phyloP scores from a whole-genome alignment of 768 basidiomycete genomes.

The Udeniomyces megalosporus region DNA sequence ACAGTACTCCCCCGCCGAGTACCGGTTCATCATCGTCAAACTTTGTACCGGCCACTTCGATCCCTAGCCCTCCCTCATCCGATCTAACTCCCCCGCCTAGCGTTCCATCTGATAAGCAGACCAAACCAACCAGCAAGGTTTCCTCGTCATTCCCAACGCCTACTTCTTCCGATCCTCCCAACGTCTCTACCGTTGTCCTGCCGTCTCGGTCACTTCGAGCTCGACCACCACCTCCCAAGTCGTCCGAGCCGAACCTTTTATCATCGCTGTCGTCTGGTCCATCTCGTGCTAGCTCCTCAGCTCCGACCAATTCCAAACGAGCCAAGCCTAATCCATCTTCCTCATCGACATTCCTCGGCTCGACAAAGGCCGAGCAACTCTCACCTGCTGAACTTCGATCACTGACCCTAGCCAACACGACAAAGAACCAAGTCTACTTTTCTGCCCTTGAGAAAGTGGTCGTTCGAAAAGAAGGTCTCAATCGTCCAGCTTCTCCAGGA shows the following conservation, averaged over 20 bases:
- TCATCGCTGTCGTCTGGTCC: neutral
- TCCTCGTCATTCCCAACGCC: too few relatives aligned
- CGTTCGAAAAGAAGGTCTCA: conserved; percentile 22
- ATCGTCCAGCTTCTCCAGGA: conserved; percentile 25
- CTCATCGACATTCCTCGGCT: neutral
- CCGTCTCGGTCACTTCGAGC: neutral
- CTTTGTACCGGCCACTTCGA: too few relatives aligned
- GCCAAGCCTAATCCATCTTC: neutral
- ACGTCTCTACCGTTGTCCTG: neutral
- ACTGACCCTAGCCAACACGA: conserved; percentile 25
- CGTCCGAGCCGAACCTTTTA: neutral
- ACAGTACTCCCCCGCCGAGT: too few relatives aligned
- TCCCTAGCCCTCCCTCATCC: too few relatives aligned
- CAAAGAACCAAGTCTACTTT: conserved; percentile 26
- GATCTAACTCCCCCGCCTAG: too few relatives aligned
- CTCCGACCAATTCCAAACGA: neutral
- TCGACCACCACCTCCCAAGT: neutral
- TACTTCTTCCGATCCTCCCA: too few relatives aligned
- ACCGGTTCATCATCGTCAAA: too few relatives aligned
- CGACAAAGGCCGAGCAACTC: conserved; percentile 10
- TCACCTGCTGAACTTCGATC: conserved; percentile 27
- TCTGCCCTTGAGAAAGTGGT: conserved; percentile 28
- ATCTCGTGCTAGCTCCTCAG: neutral
- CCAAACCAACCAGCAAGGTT: too few relatives aligned
- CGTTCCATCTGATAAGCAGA: too few relatives aligned